phyloP scores from a whole-genome alignment of 2,329 filamentous ascomycete species.

The Biscogniauxia mediterranea region DNA sequence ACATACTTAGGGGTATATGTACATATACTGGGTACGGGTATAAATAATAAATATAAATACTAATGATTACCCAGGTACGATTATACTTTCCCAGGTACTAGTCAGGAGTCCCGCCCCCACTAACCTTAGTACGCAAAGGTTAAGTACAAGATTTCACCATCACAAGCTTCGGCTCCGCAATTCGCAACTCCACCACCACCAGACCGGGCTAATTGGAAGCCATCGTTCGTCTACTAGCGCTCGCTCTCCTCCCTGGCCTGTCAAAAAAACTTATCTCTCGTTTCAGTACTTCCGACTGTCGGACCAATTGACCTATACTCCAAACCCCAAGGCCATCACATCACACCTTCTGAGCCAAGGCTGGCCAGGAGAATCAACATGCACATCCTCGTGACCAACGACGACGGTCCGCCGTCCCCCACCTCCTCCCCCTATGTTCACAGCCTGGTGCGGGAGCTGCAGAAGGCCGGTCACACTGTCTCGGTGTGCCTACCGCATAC shows the following conservation, averaged over 20 bases:
- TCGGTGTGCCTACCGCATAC: constrained; percentile 88
- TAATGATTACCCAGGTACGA: too few relatives aligned
- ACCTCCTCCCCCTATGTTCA: constrained; percentile 80
- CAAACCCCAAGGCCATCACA: background rate
- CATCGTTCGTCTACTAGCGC: background rate
- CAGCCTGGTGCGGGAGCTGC: constrained; percentile 67
- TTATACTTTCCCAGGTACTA: background rate
- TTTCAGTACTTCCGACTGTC: background rate
- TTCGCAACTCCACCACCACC: constrained; percentile 4
- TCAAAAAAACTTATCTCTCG: constrained; percentile 2
- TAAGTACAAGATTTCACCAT: background rate
- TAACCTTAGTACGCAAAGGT: constrained; percentile 4
- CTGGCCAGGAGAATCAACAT: constrained; percentile 36
- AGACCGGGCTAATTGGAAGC: constrained; percentile 7
- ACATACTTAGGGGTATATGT: too few relatives aligned
- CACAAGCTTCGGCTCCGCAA: constrained; percentile 11
- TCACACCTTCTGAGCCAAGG: background rate
- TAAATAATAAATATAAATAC: too few relatives aligned
- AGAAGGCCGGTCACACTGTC: constrained; percentile 76
- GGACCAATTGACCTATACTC: background rate
- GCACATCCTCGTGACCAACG: constrained; percentile 70
- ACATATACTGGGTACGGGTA: too few relatives aligned
- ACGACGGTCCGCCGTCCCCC: constrained; percentile 76
- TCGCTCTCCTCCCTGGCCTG: background rate
- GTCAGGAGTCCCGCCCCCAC: constrained; percentile 19